phyloP scores from a whole-genome alignment of 2,329 filamentous ascomycete genomes.

The Diaporthe longicolla region DNA sequence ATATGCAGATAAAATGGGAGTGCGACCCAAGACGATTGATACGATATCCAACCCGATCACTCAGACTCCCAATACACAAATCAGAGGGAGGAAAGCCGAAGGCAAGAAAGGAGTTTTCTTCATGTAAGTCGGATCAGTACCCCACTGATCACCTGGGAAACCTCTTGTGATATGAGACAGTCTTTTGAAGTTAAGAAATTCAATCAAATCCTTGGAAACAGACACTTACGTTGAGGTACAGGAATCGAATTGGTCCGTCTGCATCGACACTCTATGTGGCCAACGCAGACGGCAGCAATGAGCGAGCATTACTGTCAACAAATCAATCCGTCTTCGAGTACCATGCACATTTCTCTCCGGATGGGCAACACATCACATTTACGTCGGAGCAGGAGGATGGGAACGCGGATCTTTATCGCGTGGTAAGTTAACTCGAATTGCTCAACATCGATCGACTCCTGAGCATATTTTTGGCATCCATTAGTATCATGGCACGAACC shows the following conservation, averaged over 20 bases:
- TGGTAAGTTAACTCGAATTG: slow-evolving; percentile 36
- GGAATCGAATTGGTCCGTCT: slow-evolving; percentile 46
- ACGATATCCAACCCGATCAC: not conserved
- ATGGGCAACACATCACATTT: slow-evolving; percentile 57
- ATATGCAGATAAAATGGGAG: slow-evolving; percentile 26
- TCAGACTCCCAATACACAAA: not conserved
- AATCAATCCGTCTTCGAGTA: slow-evolving; percentile 53
- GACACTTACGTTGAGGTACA: slow-evolving; percentile 32
- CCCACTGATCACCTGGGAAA: not conserved
- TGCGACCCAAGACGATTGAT: slow-evolving; percentile 13
- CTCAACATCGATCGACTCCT: too few relatives aligned
- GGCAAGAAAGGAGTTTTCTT: slow-evolving; percentile 38
- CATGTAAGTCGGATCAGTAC: slow-evolving; percentile 29
- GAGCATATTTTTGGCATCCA: not conserved
- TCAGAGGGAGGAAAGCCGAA: slow-evolving; percentile 30
- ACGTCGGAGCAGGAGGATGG: slow-evolving; percentile 58
- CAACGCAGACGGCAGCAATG: slow-evolving; percentile 56
- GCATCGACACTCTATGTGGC: slow-evolving; percentile 49
- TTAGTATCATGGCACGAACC: not conserved
- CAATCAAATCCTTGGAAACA: not conserved
- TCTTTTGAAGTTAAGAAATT: not conserved
- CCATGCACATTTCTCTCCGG: slow-evolving; percentile 55
- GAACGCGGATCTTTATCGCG: slow-evolving; percentile 57
- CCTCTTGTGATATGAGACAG: not conserved
- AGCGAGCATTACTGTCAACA: slow-evolving; percentile 51